These are phyloP conservation scores for Paramecium biaurelia DNA, from an alignment of 73 alveolate genomes.

Conservation along the genomic window DNA sequence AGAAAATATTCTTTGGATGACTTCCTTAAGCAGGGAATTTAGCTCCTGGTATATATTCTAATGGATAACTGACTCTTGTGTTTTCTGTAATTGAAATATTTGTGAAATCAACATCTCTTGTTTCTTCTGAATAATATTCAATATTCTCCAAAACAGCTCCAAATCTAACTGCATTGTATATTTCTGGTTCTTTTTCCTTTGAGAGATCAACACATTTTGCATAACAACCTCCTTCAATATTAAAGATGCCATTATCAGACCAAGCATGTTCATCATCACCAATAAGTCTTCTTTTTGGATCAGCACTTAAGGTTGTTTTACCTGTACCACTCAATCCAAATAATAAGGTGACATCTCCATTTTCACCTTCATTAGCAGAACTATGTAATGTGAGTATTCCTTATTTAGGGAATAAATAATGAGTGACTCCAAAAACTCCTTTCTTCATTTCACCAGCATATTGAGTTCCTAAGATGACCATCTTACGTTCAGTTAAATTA, in stretches of 20 bases:
- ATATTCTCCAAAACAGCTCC: constrained; percentile 90
- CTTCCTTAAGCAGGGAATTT: constrained; percentile 94
- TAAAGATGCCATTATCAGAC: constrained; percentile 94
- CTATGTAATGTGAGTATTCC: constrained; percentile 94
- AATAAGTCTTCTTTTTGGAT: constrained; percentile 85
- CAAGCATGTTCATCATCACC: constrained; percentile 99
- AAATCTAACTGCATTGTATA: constrained; percentile 84
- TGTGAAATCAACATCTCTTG: constrained; percentile 81
- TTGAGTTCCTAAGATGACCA: constrained; percentile 93
- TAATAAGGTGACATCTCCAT: constrained; percentile 90
- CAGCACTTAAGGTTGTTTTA: constrained; percentile 95
- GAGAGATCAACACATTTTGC: constrained; percentile 86
- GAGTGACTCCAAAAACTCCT: constrained; percentile 92
- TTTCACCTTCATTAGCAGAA: constrained; percentile 84
- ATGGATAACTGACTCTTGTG: constrained; percentile 89
- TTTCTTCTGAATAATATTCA: constrained; percentile 63
- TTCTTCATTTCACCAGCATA: constrained; percentile 98
- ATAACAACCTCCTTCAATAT: constrained; percentile 98
- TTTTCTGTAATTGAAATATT: constrained; percentile 83
- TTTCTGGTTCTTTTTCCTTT: constrained; percentile 94
- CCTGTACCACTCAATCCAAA: constrained; percentile 98
- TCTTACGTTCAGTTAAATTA: constrained; percentile 78
- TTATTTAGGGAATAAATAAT: constrained; percentile 85
- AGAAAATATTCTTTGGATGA: constrained; percentile 95
- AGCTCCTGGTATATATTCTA: constrained; percentile 92